phyloP scores from a whole-genome alignment of 306 rosid species.

The Bauhinia variegata region DNA sequence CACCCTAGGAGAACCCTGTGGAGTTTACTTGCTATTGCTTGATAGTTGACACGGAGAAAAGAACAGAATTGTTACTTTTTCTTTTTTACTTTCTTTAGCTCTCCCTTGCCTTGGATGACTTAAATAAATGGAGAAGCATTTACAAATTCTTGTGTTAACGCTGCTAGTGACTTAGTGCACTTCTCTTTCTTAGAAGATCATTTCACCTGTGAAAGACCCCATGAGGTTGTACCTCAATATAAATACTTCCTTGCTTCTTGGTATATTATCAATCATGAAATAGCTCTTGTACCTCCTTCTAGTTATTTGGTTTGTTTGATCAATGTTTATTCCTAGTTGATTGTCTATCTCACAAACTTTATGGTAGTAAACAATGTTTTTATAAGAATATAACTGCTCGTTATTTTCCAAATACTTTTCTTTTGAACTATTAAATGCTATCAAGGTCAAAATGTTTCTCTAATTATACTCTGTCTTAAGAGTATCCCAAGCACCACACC shows the following conservation, averaged over 20 bases:
- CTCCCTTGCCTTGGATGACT: conserved; percentile 22
- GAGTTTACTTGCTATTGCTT: neutral
- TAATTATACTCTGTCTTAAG: neutral
- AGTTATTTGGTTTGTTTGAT: neutral
- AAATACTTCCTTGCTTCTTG: neutral
- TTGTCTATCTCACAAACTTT: neutral
- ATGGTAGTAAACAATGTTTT: neutral
- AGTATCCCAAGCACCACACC: neutral
- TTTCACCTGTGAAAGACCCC: neutral
- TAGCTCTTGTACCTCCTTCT: neutral
- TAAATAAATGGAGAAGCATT: neutral
- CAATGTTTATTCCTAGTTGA: neutral
- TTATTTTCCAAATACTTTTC: conserved; percentile 3
- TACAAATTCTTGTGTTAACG: conserved; percentile 7
- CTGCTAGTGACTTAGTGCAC: neutral
- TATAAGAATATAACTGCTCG: neutral
- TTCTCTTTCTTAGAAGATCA: neutral
- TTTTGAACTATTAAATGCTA: conserved; percentile 2
- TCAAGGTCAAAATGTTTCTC: conserved; percentile 18
- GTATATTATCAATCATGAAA: neutral
- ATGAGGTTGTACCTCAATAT: neutral
- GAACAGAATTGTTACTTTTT: neutral
- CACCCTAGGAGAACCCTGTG: neutral
- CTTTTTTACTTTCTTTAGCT: neutral
- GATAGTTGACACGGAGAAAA: neutral